Conservation (phyloP, 768 basidiomycete species). For the Leccinellum rugosiceps region DNA sequence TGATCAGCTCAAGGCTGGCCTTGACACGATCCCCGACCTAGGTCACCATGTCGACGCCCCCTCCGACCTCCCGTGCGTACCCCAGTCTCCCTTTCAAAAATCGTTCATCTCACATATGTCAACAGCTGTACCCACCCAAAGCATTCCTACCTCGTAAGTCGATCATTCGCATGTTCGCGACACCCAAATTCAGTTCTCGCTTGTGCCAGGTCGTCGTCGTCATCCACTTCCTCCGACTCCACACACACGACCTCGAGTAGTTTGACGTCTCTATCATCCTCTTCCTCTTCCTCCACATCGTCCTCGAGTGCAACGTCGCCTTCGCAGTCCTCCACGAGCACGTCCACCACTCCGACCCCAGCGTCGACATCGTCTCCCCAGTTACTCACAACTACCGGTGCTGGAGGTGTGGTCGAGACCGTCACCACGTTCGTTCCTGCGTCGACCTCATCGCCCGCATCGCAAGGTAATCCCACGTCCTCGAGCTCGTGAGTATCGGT, state of each 20-base stretch:
- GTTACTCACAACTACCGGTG: constrained; percentile 3
- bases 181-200: neutral
- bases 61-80: constrained; percentile 5
- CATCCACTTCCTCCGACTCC: neutral
- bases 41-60: constrained; percentile 3
- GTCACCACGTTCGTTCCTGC: constrained; percentile 7
- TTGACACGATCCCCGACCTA: neutral
- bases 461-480: neutral
- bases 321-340: neutral
- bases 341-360: neutral
- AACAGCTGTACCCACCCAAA: neutral
- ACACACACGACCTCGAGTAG: constrained; percentile 3
- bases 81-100: neutral
- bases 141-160: constrained; percentile 5
- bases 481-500: constrained; percentile 27
- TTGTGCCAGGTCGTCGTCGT: neutral
- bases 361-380: neutral
- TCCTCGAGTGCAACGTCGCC: neutral
- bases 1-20: constrained; percentile 2
- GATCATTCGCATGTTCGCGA: neutral
- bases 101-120: neutral
- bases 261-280: neutral
- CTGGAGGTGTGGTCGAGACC: constrained; percentile 1
- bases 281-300: neutral
- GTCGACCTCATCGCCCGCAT: neutral